phyloP scores from a whole-genome alignment of 2,329 filamentous ascomycete species.

The Pyricularia sp. region DNA sequence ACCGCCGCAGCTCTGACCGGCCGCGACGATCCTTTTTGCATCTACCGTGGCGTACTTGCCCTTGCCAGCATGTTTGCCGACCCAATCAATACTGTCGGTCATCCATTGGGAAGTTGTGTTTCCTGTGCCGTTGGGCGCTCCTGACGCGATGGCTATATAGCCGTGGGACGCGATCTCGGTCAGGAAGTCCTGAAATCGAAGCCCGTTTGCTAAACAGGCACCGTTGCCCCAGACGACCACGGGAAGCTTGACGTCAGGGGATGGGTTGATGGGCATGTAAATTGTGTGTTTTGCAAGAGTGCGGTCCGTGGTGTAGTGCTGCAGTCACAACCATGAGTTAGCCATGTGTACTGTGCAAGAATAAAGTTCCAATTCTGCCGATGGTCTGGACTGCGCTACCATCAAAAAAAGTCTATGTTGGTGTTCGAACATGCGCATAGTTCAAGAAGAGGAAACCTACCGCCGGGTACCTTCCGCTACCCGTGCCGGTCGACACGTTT shows the following conservation, averaged over 20 bases:
- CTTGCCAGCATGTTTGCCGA: constrained; percentile 9
- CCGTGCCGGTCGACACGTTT: neutral
- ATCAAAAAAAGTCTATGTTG: no score
- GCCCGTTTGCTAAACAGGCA: constrained; percentile 15
- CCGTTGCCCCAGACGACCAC: constrained; percentile 21
- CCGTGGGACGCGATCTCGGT: constrained; percentile 17
- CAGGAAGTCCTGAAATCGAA: constrained; percentile 10
- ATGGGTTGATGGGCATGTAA: neutral
- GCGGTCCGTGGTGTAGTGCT: no score
- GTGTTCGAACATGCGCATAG: no score
- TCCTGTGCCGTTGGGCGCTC: constrained; percentile 11
- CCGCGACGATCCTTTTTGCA: constrained; percentile 15
- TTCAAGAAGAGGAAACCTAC: neutral
- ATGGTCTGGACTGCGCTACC: no score
- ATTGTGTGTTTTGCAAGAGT: no score
- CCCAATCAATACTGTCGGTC: constrained; percentile 14
- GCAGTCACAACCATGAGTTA: no score
- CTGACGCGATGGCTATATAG: constrained; percentile 16
- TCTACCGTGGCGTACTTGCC: constrained; percentile 14
- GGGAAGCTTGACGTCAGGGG: constrained; percentile 12
- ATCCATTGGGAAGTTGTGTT: constrained; percentile 15
- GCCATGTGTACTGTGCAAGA: no score
- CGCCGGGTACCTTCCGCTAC: neutral
- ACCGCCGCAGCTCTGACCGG: constrained; percentile 20
- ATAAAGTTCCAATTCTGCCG: no score